Base-by-base conservation (phyloP, 257 asterid genomes). In the Scutellaria galericulata region DNA sequence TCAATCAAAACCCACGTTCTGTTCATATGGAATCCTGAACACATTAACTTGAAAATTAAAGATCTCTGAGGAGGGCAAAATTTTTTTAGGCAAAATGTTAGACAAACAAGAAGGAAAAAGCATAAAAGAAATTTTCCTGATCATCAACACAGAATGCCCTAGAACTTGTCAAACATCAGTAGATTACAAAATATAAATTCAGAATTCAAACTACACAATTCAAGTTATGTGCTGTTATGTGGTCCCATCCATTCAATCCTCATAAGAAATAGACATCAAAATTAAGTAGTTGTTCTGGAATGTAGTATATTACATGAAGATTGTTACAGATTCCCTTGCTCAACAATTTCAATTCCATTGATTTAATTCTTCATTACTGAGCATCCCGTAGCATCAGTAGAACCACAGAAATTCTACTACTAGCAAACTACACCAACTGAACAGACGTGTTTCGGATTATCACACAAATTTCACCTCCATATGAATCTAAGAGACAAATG, bases 351-450 rank as follows among this genome's bases (percentile, higher is more conserved):
- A 27, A 11, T 56, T 56, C 42, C 41, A 24, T 56, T 5, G 37
- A 31, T 31, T 31, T 31, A 31, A 31, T 31, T 31, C 37, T 31
- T 31, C 37, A 31, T 31, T 31, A 31, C 37, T 31, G 37, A 31
- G 37, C 37, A 31, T 31, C 37, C 37, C 0, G 2, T 31, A 2
- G 37, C 37, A 31, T 31, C 37, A 2, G 5, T 3, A 31, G 37
- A 31, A 31, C 37, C 2, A 31, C 4, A 44, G 48, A 12, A 11
- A n/a, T 2, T 50, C 55, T 50, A 50, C 20, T n/a, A n/a, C 6
- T 5, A 31, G 45, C 64, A 58, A 5, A 7, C 69, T 75, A 64
- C 72, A 74, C 35, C 55, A 67, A 76, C 44, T 15, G 15, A 27
- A 54, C 53, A 69, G 9, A 42, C 11, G 45, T 51, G 12, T 10